Conservation (phyloP, 768 basidiomycete genomes). For the Lactarius hengduanensis region DNA sequence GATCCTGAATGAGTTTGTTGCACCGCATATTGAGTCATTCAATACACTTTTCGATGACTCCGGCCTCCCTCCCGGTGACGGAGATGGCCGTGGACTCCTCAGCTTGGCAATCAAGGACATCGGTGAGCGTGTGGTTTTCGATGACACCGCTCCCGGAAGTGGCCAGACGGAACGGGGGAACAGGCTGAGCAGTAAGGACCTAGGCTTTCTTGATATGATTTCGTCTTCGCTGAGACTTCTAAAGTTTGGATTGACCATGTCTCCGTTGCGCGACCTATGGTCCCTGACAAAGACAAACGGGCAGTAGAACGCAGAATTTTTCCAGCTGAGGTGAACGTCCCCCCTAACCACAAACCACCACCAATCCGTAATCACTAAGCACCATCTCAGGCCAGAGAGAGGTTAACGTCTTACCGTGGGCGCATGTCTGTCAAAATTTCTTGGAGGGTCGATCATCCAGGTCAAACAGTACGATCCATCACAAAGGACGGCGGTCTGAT, state of each 20-base stretch:
- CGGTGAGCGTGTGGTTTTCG: slow-evolving; percentile 90
- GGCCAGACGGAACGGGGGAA: slow-evolving; percentile 70
- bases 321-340: slow-evolving; percentile 75
- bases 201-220: slow-evolving; percentile 16
- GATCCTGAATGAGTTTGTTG: slow-evolving; percentile 88
- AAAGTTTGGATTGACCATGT: slow-evolving; percentile 91
- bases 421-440: slow-evolving; percentile 84
- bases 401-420: slow-evolving; percentile 88
- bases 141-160: slow-evolving; percentile 63
- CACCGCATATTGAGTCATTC: slow-evolving; percentile 94
- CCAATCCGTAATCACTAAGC: slow-evolving; percentile 1
- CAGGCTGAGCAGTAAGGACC: slow-evolving; percentile 72
- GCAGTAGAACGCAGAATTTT: slow-evolving; percentile 77
- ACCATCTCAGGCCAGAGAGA: slow-evolving; percentile 75
- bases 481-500: slow-evolving; percentile 86
- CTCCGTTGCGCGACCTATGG: slow-evolving; percentile 80
- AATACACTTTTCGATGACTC: slow-evolving; percentile 95
- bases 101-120: slow-evolving; percentile 80
- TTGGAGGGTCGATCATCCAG: slow-evolving; percentile 71
- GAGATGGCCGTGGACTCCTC: slow-evolving; percentile 77
- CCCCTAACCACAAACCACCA: background rate
- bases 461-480: slow-evolving; percentile 64
- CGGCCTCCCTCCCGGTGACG: slow-evolving; percentile 69
- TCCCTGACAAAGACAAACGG: slow-evolving; percentile 76
- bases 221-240: slow-evolving; percentile 22